Evolutionary conservation across 1,284 basidiomycete genomes (phyloP).

Genomic region (Paramarasmius palmivorus): DNA sequence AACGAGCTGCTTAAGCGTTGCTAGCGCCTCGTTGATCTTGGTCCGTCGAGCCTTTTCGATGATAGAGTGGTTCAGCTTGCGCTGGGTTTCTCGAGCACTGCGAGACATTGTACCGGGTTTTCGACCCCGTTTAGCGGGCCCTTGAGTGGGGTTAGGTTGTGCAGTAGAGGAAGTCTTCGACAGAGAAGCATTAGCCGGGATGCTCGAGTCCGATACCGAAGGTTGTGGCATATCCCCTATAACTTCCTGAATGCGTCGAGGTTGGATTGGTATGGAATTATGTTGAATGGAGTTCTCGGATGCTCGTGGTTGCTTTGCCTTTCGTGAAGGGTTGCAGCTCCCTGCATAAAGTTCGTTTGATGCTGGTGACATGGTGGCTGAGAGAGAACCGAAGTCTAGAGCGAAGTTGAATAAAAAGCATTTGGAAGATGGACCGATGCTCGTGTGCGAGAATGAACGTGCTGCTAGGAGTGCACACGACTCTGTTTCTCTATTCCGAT

Average conservation of each 20-base stretch:
- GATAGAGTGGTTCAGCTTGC: slow-evolving; percentile 80
- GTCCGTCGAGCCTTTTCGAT: slow-evolving; percentile 82
- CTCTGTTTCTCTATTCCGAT: no score
- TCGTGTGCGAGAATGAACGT: not conserved
- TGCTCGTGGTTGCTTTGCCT: slow-evolving; percentile 16
- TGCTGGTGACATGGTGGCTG: not conserved
- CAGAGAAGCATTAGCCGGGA: slow-evolving; percentile 11
- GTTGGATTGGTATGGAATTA: slow-evolving; percentile 19
- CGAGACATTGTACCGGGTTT: slow-evolving; percentile 70
- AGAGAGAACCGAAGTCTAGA: not conserved
- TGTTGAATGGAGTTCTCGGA: slow-evolving; percentile 17
- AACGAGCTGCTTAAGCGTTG: slow-evolving; percentile 64
- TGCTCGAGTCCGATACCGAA: no score
- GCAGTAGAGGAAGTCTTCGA: slow-evolving; percentile 21
- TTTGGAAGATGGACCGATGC: not conserved
- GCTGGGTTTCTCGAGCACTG: slow-evolving; percentile 71
- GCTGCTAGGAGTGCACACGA: no score
- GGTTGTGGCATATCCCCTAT: not conserved
- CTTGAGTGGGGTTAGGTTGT: slow-evolving; percentile 6
- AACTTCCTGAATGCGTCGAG: slow-evolving; percentile 16
- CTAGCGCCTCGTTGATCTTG: slow-evolving; percentile 81
- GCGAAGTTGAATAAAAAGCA: not conserved
- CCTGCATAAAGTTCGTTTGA: slow-evolving; percentile 39
- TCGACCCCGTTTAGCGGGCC: slow-evolving; percentile 58
- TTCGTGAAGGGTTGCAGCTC: slow-evolving; percentile 48